These are phyloP conservation scores for Erythrophleum fordii DNA, from an alignment of 306 rosid genomes.

Conservation along the genomic window DNA sequence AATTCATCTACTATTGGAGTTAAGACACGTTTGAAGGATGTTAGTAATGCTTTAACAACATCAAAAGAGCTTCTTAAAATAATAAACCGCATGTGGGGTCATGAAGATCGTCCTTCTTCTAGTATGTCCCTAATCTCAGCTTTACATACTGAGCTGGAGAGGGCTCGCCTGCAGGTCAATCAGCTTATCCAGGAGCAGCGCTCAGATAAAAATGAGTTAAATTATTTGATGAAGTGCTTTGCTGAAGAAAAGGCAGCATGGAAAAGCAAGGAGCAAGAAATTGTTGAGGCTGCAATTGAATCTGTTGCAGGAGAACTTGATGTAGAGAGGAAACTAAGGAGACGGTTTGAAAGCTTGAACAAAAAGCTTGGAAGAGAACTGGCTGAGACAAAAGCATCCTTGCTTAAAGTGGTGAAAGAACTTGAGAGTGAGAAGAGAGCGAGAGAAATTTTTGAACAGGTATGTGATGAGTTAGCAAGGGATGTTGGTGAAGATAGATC, in stretches of 20 bases:
- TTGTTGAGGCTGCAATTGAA: conserved; percentile 96
- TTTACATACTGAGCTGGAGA: conserved; percentile 90
- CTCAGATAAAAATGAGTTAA: conserved; percentile 75
- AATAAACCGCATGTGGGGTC: conserved; percentile 91
- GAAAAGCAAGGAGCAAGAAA: conserved; percentile 83
- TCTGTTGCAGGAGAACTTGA: conserved; percentile 91
- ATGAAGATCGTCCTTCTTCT: conserved; percentile 86
- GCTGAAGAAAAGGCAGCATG: conserved; percentile 96
- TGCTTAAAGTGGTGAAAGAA: conserved; percentile 80
- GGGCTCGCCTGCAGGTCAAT: conserved; percentile 91
- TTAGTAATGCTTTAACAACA: conserved; percentile 84
- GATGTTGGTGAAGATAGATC: conserved; percentile 72
- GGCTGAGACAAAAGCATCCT: conserved; percentile 86
- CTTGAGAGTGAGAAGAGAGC: conserved; percentile 94
- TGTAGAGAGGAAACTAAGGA: conserved; percentile 83
- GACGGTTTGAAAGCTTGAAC: conserved; percentile 89
- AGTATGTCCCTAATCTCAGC: conserved; percentile 93
- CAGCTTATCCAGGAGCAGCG: conserved; percentile 93
- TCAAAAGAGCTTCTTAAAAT: conserved; percentile 93
- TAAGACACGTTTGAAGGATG: conserved; percentile 83
- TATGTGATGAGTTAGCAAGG: conserved; percentile 81
- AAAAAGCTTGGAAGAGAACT: conserved; percentile 93
- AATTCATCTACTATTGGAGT: conserved; percentile 61
- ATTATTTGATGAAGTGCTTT: conserved; percentile 83
- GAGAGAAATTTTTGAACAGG: conserved; percentile 87